phyloP scores from a whole-genome alignment of 2,329 filamentous ascomycete genomes.

The Huntiella bhutanensis region DNA sequence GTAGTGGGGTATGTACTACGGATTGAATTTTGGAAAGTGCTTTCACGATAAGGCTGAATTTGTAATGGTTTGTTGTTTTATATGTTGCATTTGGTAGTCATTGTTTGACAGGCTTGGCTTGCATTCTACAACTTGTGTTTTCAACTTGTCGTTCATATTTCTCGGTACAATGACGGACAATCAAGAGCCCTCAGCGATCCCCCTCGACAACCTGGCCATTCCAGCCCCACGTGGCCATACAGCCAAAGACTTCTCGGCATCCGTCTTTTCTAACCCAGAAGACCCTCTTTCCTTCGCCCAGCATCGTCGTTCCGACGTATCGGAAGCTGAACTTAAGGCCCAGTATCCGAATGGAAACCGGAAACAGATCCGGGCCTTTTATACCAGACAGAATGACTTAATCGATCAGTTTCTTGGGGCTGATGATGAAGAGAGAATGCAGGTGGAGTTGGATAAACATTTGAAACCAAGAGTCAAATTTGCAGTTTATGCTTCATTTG shows the following conservation, averaged over 20 bases:
- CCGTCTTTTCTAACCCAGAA: conserved; percentile 7
- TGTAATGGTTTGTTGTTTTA: no score
- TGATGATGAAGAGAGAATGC: conserved; percentile 33
- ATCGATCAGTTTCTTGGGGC: conserved; percentile 35
- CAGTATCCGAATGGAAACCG: conserved; percentile 28
- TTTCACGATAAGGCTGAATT: no score
- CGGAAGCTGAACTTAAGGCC: conserved; percentile 6
- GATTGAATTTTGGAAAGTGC: no score
- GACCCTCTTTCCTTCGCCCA: conserved; percentile 24
- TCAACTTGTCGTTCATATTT: neutral
- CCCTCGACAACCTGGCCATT: neutral
- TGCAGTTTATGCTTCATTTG: conserved; percentile 32
- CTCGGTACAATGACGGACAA: neutral
- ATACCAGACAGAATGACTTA: conserved; percentile 27
- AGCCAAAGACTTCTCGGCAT: neutral
- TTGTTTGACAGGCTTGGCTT: neutral
- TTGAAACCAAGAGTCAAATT: conserved; percentile 33
- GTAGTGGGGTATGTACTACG: no score
- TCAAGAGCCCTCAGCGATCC: neutral
- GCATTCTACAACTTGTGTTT: neutral
- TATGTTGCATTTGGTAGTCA: no score
- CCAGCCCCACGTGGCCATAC: neutral
- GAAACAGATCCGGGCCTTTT: conserved; percentile 26
- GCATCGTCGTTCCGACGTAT: conserved; percentile 19
- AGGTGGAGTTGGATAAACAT: conserved; percentile 29